Base-by-base conservation (phyloP, 441 rosid genomes). In the Isatis lusitanica region DNA sequence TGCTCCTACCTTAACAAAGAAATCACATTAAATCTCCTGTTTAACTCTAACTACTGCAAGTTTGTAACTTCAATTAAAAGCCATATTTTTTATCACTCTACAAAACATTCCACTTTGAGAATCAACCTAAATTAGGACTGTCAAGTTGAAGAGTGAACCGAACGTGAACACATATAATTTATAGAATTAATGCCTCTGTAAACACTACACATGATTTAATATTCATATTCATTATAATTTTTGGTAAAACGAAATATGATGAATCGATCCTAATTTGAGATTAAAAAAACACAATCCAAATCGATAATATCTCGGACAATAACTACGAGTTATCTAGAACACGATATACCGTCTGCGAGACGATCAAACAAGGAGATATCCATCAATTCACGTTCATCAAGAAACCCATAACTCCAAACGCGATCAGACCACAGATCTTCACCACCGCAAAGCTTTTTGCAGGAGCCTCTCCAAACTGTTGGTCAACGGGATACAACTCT, bases 401-500 rank as follows among this genome's bases (percentile, higher is more conserved):
- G 39, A 88, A 42, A 21, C 74, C 73, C 68, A 87, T 39, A 62
- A 92, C 66, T 44, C 83, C 91, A 68, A 74, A 74, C 11, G 66
- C 82, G 21, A 83, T 48, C 81, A 78, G 44, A 53, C 74, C 48
- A 9, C 64, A 76, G 77, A 74, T 38, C 64, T 56, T 71, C 21
- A 75, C 58, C 16, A 35, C 17, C 51, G 6, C 59, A 2, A 48
- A 30, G 6, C 66, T 71, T 66, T 51, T 42, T 48, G 65, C 66
- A 46, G 33, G 61, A 4, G 79, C 87, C 1, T 69, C 79, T 11
- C 69, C 44, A 50, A 78, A 86, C 33, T 60, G 46, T 21, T 73
- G 82, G 81, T 83, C 96, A 65, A 92, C 30, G 0, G 94, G 89
- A 77, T 90, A 92, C 78, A 92, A 40, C 47, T 73, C 77, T 48